phyloP scores from a whole-genome alignment of 2,329 filamentous ascomycete genomes.

The Neopestalotiopsis sp. region DNA sequence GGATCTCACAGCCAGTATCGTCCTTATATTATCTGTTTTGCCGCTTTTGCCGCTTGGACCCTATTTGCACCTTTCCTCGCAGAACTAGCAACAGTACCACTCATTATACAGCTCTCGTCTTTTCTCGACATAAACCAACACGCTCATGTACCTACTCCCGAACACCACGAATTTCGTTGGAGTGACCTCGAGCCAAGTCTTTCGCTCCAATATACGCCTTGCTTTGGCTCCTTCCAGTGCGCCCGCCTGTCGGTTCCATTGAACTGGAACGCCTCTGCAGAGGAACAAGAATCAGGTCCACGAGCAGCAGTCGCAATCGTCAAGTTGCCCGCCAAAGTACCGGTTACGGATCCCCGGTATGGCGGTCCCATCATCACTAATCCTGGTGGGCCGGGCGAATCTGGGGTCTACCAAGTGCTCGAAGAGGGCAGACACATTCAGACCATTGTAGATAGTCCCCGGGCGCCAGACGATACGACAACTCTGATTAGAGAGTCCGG shows the following conservation, averaged over 20 bases:
- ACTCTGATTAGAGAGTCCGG: constrained; percentile 6
- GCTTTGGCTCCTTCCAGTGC: constrained; percentile 52
- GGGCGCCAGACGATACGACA: constrained; percentile 23
- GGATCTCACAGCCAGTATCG: not conserved
- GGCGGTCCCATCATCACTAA: constrained; percentile 54
- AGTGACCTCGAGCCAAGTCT: not conserved
- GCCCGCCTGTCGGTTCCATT: constrained; percentile 55
- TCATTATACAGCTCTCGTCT: too few relatives aligned
- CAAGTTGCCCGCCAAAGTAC: constrained; percentile 46
- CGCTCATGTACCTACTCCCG: not conserved
- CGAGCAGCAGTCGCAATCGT: constrained; percentile 44
- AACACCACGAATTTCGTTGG: not conserved
- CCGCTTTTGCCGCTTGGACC: not conserved
- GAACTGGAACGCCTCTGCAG: constrained; percentile 45
- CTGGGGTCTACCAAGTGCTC: constrained; percentile 43
- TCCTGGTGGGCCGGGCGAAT: constrained; percentile 50
- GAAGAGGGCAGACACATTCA: constrained; percentile 40
- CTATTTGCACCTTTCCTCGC: not conserved
- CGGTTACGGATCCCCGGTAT: constrained; percentile 44
- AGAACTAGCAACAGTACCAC: not conserved
- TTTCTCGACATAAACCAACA: too few relatives aligned
- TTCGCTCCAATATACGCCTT: constrained; percentile 26
- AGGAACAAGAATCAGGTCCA: constrained; percentile 36
- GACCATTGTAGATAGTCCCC: constrained; percentile 41
- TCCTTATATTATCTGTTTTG: not conserved